Evolutionary conservation across 164 flowering plant genomes (phyloP).

Genomic region (Vitis riparia): DNA sequence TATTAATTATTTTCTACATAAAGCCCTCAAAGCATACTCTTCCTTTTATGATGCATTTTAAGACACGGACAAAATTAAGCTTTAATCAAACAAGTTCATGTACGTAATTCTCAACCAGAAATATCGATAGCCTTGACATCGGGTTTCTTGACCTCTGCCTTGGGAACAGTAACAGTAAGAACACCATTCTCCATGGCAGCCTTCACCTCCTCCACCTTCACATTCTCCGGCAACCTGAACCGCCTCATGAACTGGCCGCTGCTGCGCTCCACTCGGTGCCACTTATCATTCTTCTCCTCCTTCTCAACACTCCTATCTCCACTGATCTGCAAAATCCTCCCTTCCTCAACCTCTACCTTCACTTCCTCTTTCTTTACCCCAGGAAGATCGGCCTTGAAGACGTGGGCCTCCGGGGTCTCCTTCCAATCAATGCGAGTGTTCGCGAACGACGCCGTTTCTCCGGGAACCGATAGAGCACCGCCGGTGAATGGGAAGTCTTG

Average conservation of each 20-base stretch:
- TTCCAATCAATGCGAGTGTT: conserved; percentile 5
- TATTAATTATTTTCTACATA: too few species aligned
- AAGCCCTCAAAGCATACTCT: too few species aligned
- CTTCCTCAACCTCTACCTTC: conserved; percentile 11
- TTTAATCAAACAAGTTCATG: too few species aligned
- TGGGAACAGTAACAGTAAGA: conserved; percentile 11
- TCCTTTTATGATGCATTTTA: too few species aligned
- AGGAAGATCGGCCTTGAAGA: conserved; percentile 5
- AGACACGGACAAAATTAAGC: too few species aligned
- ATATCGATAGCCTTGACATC: conserved; percentile 9
- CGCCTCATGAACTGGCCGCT: conserved; percentile 10
- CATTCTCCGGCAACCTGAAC: conserved; percentile 8
- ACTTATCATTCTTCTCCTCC: conserved; percentile 11
- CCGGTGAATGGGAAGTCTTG: conserved; percentile 1
- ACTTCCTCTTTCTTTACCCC: conserved; percentile 8
- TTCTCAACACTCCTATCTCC: conserved; percentile 11
- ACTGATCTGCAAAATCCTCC: conserved; percentile 11
- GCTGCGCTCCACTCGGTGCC: conserved; percentile 15
- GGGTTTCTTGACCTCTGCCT: conserved; percentile 4
- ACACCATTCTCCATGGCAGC: conserved; percentile 11
- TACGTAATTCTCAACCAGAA: not conserved
- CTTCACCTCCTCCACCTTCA: conserved; percentile 7
- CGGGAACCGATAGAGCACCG: not conserved
- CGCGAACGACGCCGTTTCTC: too few species aligned
- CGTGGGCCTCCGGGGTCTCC: conserved; percentile 12